phyloP scores from a whole-genome alignment of 1,139 yeast species.

The Blastobotrys apis region DNA sequence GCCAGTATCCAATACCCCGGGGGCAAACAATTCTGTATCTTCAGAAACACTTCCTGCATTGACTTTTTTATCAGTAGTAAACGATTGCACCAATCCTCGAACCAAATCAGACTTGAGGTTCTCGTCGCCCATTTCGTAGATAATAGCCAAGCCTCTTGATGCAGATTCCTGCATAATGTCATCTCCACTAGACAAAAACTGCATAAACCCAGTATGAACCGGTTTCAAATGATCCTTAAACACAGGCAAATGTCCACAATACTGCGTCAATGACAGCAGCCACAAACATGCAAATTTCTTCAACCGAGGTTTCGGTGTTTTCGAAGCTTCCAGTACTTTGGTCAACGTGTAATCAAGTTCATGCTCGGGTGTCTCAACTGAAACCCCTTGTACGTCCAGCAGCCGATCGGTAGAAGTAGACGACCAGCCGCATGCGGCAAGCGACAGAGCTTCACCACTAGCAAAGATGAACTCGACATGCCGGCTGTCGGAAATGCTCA shows the following conservation, averaged over 20 bases:
- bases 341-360: conserved; percentile 39
- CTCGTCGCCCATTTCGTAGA: conserved; percentile 71
- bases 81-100: conserved; percentile 68
- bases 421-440: conserved; percentile 72
- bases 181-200: conserved; percentile 71
- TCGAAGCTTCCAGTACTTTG: conserved; percentile 49
- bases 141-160: conserved; percentile 76
- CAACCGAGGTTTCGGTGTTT: conserved; percentile 65
- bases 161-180: conserved; percentile 89
- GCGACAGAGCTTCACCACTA: conserved; percentile 78
- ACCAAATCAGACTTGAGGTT: conserved; percentile 71
- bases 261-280: conserved; percentile 76
- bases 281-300: conserved; percentile 81
- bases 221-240: conserved; percentile 47
- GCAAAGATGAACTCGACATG: conserved; percentile 72
- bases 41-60: conserved; percentile 67
- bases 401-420: conserved; percentile 52
- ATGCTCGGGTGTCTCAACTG: conserved; percentile 8
- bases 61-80: conserved; percentile 60
- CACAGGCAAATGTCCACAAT: conserved; percentile 50
- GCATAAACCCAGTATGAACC: conserved; percentile 69
- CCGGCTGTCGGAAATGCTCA: conserved; percentile 61
- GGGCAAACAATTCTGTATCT: conserved; percentile 82
- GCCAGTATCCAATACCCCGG: conserved; percentile 72
- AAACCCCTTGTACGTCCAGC: conserved; percentile 43